Evolutionary conservation across 768 basidiomycete genomes (phyloP).

Genomic region (Rhodotorula diobovata): DNA sequence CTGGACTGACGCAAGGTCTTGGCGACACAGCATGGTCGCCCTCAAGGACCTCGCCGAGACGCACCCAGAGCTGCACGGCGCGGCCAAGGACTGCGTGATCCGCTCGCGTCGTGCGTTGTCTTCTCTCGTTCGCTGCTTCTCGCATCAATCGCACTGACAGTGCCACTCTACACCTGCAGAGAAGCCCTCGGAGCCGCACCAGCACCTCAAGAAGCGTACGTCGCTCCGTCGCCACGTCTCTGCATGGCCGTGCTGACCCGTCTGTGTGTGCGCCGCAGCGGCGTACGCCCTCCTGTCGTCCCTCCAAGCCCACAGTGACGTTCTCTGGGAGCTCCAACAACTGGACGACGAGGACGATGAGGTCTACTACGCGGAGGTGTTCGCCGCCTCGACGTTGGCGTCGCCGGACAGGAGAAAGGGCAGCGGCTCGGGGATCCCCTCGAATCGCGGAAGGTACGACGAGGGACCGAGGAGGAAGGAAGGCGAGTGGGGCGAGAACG

Average conservation of each 20-base stretch:
- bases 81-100: neutral
- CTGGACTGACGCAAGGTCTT: no score
- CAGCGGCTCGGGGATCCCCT: no score
- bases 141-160: neutral
- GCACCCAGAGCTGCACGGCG: neutral
- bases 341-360: neutral
- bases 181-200: neutral
- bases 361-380: neutral
- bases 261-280: neutral
- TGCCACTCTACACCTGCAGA: neutral
- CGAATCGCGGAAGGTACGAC: no score
- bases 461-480: no score
- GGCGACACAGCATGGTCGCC: constrained; percentile 7
- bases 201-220: neutral
- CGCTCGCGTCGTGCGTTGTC: neutral
- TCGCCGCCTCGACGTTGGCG: no score
- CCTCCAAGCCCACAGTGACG: neutral
- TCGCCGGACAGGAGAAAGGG: no score
- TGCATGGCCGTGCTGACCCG: no score
- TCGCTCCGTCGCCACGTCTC: neutral
- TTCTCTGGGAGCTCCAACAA: neutral
- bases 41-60: neutral
- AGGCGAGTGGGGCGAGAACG: neutral
- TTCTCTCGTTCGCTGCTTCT: neutral
- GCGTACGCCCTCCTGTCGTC: neutral